Percentiles rank a stretch among this genome's conserved stretches.
These are phyloP conservation scores for Blastomyces parvus DNA, from an alignment of 2,329 filamentous ascomycete species.

Conservation along the genomic window DNA sequence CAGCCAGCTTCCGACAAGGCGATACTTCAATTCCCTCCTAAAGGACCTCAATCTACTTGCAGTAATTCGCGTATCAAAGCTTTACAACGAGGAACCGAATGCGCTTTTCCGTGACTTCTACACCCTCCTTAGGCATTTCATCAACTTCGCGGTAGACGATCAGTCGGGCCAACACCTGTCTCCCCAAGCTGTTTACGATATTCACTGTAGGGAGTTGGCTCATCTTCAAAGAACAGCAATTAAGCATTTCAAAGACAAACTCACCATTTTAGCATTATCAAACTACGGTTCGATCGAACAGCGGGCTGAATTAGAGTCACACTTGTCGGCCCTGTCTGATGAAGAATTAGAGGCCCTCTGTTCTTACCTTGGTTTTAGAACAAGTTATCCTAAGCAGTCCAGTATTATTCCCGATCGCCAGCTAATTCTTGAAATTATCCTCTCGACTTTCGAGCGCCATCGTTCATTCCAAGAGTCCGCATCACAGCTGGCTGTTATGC, in stretches of 20 bases:
- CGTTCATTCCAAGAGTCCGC: conserved; percentile 75
- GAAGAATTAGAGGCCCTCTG: conserved; percentile 63
- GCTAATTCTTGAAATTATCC: conserved; percentile 54
- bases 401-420: conserved; percentile 52
- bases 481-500: conserved; percentile 62
- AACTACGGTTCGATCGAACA: conserved; percentile 86
- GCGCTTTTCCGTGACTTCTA: conserved; percentile 71
- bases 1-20: conserved; percentile 84
- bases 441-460: conserved; percentile 65
- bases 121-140: conserved; percentile 74
- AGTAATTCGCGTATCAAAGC: conserved; percentile 64
- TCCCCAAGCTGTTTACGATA: conserved; percentile 63
- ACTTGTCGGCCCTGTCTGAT: conserved; percentile 64
- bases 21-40: conserved; percentile 83
- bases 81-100: conserved; percentile 66
- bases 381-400: conserved; percentile 65
- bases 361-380: conserved; percentile 64
- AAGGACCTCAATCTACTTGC: conserved; percentile 77
- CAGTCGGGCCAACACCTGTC: conserved; percentile 72
- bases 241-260: conserved; percentile 76
- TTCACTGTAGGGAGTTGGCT: conserved; percentile 67
- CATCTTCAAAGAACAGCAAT: conserved; percentile 68
- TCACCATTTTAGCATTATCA: conserved; percentile 82
- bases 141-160: conserved; percentile 82
- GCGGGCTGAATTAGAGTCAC: conserved; percentile 63